Conservation (phyloP, 2,329 filamentous ascomycete species). For the Amauroascus verrucosus region DNA sequence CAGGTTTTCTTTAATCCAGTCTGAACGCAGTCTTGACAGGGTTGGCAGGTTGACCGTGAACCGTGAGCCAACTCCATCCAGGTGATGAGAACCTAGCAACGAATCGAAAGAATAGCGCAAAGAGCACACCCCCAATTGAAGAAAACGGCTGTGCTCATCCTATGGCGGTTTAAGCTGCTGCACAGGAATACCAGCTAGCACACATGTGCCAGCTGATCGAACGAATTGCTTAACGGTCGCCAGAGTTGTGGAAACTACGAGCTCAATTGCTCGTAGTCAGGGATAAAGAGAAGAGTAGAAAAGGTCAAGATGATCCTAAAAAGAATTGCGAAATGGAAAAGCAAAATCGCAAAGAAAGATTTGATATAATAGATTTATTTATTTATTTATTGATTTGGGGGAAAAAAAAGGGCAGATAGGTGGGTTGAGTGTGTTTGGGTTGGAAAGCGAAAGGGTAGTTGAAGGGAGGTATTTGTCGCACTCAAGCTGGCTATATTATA, state of each 20-base stretch:
- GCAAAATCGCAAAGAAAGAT: neutral
- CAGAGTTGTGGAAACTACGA: slow-evolving; percentile 3
- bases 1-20: neutral
- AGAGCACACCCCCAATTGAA: neutral
- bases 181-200: slow-evolving; percentile 1
- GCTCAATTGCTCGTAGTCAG: slow-evolving; percentile 1
- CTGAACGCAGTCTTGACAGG: neutral
- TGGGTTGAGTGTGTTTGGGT: no score
- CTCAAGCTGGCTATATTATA: no score
- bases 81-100: neutral
- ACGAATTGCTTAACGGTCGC: slow-evolving; percentile 5
- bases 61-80: no score
- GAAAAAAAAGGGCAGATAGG: no score
- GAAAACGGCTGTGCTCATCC: neutral
- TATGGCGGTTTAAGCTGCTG: slow-evolving; percentile 5
- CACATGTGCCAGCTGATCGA: slow-evolving; percentile 1
- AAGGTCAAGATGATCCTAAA: neutral
- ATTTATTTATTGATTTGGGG: no score
- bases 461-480: no score
- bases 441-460: no score
- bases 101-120: neutral
- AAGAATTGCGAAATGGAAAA: neutral
- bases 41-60: neutral
- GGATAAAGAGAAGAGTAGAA: neutral
- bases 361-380: no score